These are phyloP conservation scores for Trichophyton mentagrophytes DNA, from an alignment of 2,329 filamentous ascomycete species.

Conservation along the genomic window DNA sequence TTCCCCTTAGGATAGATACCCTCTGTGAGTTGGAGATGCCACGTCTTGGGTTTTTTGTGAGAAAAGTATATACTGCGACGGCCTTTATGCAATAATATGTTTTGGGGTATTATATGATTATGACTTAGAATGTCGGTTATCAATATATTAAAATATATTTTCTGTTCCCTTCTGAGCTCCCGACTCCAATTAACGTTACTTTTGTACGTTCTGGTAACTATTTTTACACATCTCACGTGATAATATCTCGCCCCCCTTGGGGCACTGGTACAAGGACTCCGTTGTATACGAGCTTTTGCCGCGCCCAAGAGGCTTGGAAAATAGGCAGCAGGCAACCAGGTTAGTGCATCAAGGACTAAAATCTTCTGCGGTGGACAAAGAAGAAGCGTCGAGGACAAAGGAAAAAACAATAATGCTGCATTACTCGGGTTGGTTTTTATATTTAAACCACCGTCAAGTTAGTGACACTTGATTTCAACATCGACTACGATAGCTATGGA, in stretches of 20 bases:
- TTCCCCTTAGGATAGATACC: neutral
- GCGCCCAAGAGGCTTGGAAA: neutral
- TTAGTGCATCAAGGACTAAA: neutral
- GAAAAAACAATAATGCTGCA: neutral
- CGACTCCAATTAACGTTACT: no score
- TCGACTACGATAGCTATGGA: neutral
- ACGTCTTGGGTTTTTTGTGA: neutral
- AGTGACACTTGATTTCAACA: neutral
- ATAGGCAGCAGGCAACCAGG: neutral
- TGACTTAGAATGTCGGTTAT: neutral
- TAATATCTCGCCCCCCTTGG: neutral
- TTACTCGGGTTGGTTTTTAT: neutral
- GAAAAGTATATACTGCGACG: neutral
- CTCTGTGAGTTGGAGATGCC: neutral
- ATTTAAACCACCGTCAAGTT: neutral
- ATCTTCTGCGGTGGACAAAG: neutral
- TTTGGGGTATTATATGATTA: neutral
- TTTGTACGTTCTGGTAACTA: no score
- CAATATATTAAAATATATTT: neutral
- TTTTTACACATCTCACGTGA: neutral
- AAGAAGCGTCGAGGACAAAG: neutral
- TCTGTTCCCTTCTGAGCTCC: no score
- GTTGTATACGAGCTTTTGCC: neutral
- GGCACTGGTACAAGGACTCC: no score
- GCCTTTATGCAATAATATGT: neutral